Conservation (phyloP, 441 rosid species). For the Lagerstroemia fauriei region DNA sequence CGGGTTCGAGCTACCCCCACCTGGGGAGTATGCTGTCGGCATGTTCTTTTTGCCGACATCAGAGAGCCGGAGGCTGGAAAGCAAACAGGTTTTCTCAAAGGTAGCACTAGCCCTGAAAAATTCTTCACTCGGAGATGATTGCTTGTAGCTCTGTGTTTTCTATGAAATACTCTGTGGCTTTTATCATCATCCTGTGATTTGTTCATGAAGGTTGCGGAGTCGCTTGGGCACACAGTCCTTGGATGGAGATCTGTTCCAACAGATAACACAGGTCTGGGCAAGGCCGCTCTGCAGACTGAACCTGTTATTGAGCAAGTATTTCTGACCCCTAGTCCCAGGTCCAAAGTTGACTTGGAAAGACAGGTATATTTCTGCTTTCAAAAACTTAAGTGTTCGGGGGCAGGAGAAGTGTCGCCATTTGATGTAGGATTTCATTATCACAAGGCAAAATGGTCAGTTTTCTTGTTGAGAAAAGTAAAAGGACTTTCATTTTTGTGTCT, state of each 20-base stretch:
- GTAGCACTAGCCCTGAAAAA: slow-evolving; percentile 32
- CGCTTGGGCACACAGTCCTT: slow-evolving; percentile 91
- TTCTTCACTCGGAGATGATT: neutral
- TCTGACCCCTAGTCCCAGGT: slow-evolving; percentile 66
- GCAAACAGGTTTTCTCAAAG: slow-evolving; percentile 88
- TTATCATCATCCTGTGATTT: neutral
- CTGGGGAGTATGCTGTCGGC: slow-evolving; percentile 91
- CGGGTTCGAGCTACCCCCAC: slow-evolving; percentile 81
- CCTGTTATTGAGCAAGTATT: slow-evolving; percentile 96
- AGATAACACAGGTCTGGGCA: slow-evolving; percentile 81
- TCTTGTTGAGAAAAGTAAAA: neutral
- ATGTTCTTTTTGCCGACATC: slow-evolving; percentile 93
- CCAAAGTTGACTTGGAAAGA: slow-evolving; percentile 83
- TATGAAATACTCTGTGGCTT: neutral
- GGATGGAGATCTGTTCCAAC: slow-evolving; percentile 97
- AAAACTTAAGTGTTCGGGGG: neutral
- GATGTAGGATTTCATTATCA: neutral
- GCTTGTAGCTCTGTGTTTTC: neutral
- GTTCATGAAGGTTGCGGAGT: slow-evolving; percentile 79
- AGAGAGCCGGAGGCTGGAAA: slow-evolving; percentile 69
- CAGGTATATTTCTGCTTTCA: slow-evolving; percentile 51
- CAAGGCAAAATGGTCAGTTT: neutral
- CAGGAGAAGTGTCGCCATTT: neutral
- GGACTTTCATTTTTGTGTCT: too few relatives aligned
- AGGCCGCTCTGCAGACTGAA: slow-evolving; percentile 84